phyloP scores from a whole-genome alignment of 495 filamentous ascomycete genomes.

The Xylaria bambusicola region DNA sequence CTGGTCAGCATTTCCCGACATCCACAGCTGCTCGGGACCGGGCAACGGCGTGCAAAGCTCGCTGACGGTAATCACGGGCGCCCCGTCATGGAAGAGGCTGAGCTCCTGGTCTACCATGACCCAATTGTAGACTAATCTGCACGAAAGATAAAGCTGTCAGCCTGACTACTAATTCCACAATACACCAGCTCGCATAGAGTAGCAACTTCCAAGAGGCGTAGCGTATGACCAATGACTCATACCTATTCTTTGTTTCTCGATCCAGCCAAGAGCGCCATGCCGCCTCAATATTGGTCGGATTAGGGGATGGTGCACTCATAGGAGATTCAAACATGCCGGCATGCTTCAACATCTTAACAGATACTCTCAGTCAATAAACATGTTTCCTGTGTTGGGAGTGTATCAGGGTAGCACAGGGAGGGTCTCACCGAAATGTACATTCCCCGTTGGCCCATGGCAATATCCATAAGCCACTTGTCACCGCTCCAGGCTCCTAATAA shows the following conservation, averaged over 20 bases:
- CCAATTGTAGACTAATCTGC: constrained; percentile 64
- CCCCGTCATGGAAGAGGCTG: constrained; percentile 62
- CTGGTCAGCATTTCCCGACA: constrained; percentile 39
- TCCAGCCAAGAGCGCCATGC: constrained; percentile 60
- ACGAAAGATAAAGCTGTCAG: background rate
- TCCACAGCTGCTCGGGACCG: constrained; percentile 56
- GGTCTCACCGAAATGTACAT: constrained; percentile 64
- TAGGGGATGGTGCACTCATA: constrained; percentile 34
- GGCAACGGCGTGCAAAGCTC: constrained; percentile 62
- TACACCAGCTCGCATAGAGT: constrained; percentile 18
- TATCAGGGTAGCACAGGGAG: background rate
- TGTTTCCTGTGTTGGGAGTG: too few species aligned
- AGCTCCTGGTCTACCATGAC: constrained; percentile 68
- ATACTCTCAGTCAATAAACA: background rate
- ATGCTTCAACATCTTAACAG: constrained; percentile 56
- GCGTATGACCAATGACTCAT: constrained; percentile 21
- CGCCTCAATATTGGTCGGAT: constrained; percentile 45
- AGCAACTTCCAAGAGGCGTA: constrained; percentile 11
- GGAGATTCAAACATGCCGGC: constrained; percentile 51
- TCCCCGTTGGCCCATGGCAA: constrained; percentile 66
- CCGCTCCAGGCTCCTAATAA: constrained; percentile 65
- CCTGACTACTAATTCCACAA: constrained; percentile 8
- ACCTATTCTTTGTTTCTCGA: constrained; percentile 61
- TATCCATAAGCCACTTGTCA: constrained; percentile 72
- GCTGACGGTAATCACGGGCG: constrained; percentile 57